Conservation (phyloP, 768 basidiomycete genomes). For the Tulasnella sp. region DNA sequence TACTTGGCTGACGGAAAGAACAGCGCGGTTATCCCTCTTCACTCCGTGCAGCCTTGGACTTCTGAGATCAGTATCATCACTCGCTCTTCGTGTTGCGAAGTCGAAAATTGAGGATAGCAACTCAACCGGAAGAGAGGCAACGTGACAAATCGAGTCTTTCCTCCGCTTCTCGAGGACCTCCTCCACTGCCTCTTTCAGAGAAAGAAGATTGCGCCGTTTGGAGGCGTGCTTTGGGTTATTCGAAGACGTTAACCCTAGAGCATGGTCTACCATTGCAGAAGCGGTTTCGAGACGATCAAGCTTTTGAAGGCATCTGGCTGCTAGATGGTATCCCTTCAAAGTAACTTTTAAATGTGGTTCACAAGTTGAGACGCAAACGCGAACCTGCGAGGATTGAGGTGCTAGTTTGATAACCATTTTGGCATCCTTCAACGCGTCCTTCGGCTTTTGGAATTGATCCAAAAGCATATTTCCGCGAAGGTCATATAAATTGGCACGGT, state of each 20-base stretch:
- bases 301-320: neutral
- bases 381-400: slow-evolving; percentile 1
- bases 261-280: slow-evolving; percentile 6
- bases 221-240: neutral
- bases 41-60: neutral
- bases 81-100: neutral
- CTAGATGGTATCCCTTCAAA: slow-evolving; percentile 6
- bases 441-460: neutral
- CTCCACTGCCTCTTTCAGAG: neutral
- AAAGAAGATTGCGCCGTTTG: neutral
- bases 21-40: neutral
- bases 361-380: neutral
- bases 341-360: neutral
- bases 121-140: slow-evolving; percentile 6
- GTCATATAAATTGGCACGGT: slow-evolving; percentile 13
- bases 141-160: slow-evolving; percentile 5
- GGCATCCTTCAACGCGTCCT: slow-evolving; percentile 14
- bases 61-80: neutral
- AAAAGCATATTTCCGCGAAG: slow-evolving; percentile 8
- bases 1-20: neutral
- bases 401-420: slow-evolving; percentile 13
- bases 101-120: slow-evolving; percentile 7
- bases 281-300: neutral
- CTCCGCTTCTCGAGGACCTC: neutral
- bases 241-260: neutral